These are phyloP conservation scores for Chrysosporium queenslandicum DNA, from an alignment of 2,329 filamentous ascomycete species.

Conservation along the genomic window DNA sequence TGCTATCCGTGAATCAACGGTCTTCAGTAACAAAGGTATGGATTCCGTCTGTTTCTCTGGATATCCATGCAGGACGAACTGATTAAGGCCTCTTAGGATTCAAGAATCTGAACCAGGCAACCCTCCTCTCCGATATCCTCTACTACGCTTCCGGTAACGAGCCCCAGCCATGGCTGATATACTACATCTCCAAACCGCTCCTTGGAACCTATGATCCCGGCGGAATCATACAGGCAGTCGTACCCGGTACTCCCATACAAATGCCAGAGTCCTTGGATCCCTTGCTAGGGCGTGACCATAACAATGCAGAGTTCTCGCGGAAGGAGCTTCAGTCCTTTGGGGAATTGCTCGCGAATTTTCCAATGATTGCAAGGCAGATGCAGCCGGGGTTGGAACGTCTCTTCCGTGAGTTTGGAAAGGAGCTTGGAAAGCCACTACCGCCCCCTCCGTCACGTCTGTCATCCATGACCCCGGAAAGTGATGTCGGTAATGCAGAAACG, in stretches of 20 bases:
- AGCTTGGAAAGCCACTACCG: conserved; percentile 75
- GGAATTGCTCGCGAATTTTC: conserved; percentile 82
- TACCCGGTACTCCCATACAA: conserved; percentile 30
- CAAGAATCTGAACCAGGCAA: conserved; percentile 80
- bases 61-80: no score
- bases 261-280: conserved; percentile 19
- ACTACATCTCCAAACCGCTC: conserved; percentile 85
- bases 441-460: conserved; percentile 52
- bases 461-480: conserved; percentile 45
- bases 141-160: conserved; percentile 88
- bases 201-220: conserved; percentile 72
- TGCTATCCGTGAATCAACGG: conserved; percentile 81
- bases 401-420: conserved; percentile 77
- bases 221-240: conserved; percentile 58
- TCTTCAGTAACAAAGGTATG: conserved; percentile 93
- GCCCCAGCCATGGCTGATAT: conserved; percentile 86
- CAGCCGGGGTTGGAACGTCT: conserved; percentile 79
- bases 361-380: conserved; percentile 94
- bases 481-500: conserved; percentile 32
- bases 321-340: conserved; percentile 87
- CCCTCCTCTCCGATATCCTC: conserved; percentile 69
- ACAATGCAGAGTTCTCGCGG: conserved; percentile 46
- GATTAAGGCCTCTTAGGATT: conserved; percentile 53
- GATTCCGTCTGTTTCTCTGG: no score
- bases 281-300: conserved; percentile 26